Conservation (phyloP, 192 early-diverging fungal genomes). For the Phycomyces nitens region DNA sequence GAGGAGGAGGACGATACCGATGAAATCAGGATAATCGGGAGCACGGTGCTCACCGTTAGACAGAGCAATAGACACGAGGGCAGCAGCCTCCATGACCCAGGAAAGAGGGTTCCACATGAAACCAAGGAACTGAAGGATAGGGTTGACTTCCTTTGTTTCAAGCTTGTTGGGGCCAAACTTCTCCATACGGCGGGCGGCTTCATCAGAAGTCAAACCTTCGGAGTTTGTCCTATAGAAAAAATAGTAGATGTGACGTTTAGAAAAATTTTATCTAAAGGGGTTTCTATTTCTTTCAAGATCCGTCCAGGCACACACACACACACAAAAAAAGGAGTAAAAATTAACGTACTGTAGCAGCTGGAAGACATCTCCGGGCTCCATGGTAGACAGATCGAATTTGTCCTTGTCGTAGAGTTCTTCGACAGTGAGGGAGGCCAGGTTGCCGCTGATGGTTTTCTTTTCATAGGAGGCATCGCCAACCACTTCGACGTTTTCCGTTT, state of each 20-base stretch:
- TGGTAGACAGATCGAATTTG: conserved; percentile 73
- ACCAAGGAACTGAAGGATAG: conserved; percentile 79
- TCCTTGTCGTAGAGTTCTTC: conserved; percentile 77
- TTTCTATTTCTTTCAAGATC: too few relatives aligned
- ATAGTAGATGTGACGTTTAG: conserved; percentile 2
- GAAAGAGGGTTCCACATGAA: conserved; percentile 82
- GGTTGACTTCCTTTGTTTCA: conserved; percentile 76
- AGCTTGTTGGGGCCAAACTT: conserved; percentile 71
- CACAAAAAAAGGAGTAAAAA: conserved; percentile 6
- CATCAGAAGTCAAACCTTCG: conserved; percentile 58
- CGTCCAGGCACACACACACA: background rate
- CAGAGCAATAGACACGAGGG: conserved; percentile 71
- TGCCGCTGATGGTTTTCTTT: conserved; percentile 6
- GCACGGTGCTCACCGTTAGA: conserved; percentile 64
- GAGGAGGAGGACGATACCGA: conserved; percentile 79
- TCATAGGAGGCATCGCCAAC: conserved; percentile 14
- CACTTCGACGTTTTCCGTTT: conserved; percentile 32
- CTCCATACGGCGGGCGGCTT: conserved; percentile 57
- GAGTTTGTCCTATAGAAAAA: conserved; percentile 38
- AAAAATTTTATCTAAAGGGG: background rate
- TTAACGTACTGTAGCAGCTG: conserved; percentile 56
- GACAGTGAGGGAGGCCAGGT: conserved; percentile 50
- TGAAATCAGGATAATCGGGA: conserved; percentile 81
- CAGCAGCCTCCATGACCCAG: conserved; percentile 83
- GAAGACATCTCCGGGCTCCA: conserved; percentile 70